Evolutionary conservation across 2,329 filamentous ascomycete genomes (phyloP).

Genomic region (Epichloe gansuensis): DNA sequence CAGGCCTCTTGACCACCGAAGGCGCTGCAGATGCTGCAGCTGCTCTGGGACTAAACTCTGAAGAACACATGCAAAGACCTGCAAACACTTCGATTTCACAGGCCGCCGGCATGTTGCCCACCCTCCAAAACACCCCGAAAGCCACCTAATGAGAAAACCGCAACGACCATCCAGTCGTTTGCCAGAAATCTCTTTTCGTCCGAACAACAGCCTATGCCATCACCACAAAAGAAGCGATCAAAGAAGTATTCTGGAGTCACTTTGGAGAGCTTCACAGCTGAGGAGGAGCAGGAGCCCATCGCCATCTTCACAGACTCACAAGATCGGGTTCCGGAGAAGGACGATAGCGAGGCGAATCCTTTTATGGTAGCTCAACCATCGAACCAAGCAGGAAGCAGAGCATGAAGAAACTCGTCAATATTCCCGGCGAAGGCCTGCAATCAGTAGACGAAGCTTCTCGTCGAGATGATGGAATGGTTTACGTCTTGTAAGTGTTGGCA

Average conservation of each 20-base stretch:
- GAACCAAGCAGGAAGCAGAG: constrained; percentile 36
- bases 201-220: constrained; percentile 45
- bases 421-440: constrained; percentile 45
- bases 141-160: constrained; percentile 37
- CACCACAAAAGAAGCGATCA: constrained; percentile 43
- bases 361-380: constrained; percentile 39
- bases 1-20: constrained; percentile 32
- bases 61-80: constrained; percentile 16
- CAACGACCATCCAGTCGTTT: constrained; percentile 39
- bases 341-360: constrained; percentile 57
- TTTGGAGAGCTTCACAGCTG: constrained; percentile 45
- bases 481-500: constrained; percentile 57
- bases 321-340: constrained; percentile 60
- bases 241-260: constrained; percentile 45
- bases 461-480: constrained; percentile 62
- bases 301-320: constrained; percentile 69
- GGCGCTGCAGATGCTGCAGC: constrained; percentile 30
- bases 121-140: constrained; percentile 68
- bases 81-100: constrained; percentile 19
- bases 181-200: constrained; percentile 52
- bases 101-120: constrained; percentile 52
- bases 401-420: constrained; percentile 41
- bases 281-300: constrained; percentile 48
- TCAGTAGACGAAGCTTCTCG: constrained; percentile 50
- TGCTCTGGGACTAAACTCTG: constrained; percentile 25